These are phyloP conservation scores for Babesia bovis DNA, from an alignment of 169 alveolate genomes.

Conservation along the genomic window DNA sequence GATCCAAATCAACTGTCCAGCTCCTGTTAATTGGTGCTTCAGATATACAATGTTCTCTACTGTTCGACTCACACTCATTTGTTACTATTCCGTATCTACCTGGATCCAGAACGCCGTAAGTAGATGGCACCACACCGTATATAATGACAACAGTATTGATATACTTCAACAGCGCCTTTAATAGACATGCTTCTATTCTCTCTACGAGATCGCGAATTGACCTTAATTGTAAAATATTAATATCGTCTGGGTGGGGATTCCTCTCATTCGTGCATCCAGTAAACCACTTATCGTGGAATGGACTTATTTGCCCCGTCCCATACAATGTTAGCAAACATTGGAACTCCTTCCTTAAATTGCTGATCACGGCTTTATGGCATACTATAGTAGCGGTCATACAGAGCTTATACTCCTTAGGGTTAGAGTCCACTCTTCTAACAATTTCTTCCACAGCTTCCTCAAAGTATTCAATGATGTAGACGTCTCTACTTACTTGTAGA, in stretches of 20 bases:
- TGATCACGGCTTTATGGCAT: constrained; percentile 2
- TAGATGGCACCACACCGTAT: not conserved
- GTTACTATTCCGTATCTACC: too few species aligned
- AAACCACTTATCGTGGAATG: not conserved
- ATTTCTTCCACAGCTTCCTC: not conserved
- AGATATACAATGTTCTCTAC: too few species aligned
- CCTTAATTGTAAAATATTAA: constrained; percentile 1
- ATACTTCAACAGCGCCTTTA: not conserved
- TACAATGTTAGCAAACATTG: not conserved
- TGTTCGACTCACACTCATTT: not conserved
- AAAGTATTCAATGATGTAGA: constrained; percentile 12
- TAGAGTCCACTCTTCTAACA: not conserved
- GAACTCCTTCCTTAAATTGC: constrained; percentile 6
- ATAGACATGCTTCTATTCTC: not conserved
- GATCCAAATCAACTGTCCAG: too few species aligned
- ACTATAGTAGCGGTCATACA: constrained; percentile 8
- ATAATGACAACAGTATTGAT: not conserved
- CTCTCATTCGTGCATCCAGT: not conserved
- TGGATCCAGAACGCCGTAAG: not conserved
- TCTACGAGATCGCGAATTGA: constrained; percentile 1
- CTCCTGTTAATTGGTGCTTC: too few species aligned
- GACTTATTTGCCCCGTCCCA: not conserved
- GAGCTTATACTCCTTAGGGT: not conserved
- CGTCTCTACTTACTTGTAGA: constrained; percentile 13
- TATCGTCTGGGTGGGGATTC: not conserved